Evolutionary conservation across 257 asterid species (phyloP).

Genomic region (Parsonsia alboflavescens): DNA sequence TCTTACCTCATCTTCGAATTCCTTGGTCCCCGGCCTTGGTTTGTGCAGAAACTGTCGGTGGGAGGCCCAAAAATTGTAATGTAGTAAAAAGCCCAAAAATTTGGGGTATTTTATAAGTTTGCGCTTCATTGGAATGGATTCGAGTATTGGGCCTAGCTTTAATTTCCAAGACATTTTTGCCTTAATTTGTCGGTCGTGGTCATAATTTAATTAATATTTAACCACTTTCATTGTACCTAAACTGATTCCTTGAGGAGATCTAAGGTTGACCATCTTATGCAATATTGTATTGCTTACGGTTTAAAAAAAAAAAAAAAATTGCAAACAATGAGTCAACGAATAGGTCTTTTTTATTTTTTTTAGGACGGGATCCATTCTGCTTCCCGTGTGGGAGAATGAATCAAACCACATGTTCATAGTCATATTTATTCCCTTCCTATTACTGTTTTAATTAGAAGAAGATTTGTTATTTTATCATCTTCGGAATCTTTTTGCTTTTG

Average conservation of each 20-base stretch:
- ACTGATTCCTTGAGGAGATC: not conserved
- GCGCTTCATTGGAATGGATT: no score
- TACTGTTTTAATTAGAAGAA: not conserved
- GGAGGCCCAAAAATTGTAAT: no score
- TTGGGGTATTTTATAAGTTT: no score
- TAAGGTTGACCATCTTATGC: not conserved
- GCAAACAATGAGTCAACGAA: slow-evolving; percentile 9
- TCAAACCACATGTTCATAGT: not conserved
- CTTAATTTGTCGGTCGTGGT: not conserved
- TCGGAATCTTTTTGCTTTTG: not conserved
- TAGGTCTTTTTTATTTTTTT: not conserved
- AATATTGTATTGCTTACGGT: not conserved
- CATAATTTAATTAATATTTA: not conserved
- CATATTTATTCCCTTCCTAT: not conserved
- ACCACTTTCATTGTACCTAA: not conserved
- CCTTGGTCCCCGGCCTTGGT: no score
- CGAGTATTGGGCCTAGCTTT: not conserved
- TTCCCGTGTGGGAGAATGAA: not conserved
- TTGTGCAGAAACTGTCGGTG: no score
- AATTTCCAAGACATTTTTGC: not conserved
- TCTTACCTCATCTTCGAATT: no score
- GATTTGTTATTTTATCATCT: not conserved
- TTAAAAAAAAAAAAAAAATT: no score
- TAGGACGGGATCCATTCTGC: not conserved
- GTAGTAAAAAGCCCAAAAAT: no score